Evolutionary conservation across 371 early-diverging fungal genomes (phyloP).

Genomic region (Rhizopus microsporus): DNA sequence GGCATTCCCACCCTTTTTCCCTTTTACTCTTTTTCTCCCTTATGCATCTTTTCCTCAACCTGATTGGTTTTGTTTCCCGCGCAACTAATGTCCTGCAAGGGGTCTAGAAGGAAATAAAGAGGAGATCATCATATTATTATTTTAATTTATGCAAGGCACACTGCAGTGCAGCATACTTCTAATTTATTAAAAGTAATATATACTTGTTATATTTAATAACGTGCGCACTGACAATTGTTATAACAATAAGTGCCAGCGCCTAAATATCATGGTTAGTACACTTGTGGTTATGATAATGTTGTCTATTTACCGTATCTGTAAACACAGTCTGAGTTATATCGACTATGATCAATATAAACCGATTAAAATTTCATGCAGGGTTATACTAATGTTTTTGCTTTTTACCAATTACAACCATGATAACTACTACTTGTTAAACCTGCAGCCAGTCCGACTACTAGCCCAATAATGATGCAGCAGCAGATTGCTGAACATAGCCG

Average conservation of each 20-base stretch:
- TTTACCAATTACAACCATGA: constrained; percentile 22
- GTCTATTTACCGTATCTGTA: constrained; percentile 5
- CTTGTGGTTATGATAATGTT: neutral
- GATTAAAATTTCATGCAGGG: neutral
- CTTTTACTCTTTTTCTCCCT: too few relatives aligned
- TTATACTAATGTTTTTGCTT: too few relatives aligned
- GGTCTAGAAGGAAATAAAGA: too few relatives aligned
- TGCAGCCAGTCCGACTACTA: constrained; percentile 29
- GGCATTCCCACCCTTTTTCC: too few relatives aligned
- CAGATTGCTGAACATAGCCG: constrained; percentile 26
- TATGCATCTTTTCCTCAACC: too few relatives aligned
- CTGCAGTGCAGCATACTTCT: too few relatives aligned
- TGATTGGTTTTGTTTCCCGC: too few relatives aligned
- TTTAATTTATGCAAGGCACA: too few relatives aligned
- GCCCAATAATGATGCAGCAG: constrained; percentile 31
- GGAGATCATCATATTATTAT: too few relatives aligned
- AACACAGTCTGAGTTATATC: constrained; percentile 12
- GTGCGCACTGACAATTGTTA: constrained; percentile 10
- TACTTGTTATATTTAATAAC: constrained; percentile 8
- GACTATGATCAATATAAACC: constrained; percentile 1
- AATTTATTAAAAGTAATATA: too few relatives aligned
- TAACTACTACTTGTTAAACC: constrained; percentile 24
- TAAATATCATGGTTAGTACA: neutral
- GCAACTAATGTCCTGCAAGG: too few relatives aligned
- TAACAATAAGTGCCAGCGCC: constrained; percentile 12